These are phyloP conservation scores for Ajuga reptans DNA, from an alignment of 305 asterid species.

Conservation along the genomic window DNA sequence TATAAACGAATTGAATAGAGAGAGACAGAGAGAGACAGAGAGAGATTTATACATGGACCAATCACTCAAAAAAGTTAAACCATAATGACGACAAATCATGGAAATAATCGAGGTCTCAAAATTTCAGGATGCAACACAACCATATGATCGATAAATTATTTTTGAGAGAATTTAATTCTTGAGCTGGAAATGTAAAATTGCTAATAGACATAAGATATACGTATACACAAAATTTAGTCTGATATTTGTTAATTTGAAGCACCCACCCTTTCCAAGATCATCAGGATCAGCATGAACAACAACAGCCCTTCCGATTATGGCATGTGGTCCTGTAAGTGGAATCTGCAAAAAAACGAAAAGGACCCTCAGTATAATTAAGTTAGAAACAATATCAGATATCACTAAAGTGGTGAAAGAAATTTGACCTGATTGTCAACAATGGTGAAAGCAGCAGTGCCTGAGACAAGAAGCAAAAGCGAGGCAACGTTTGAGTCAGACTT, in stretches of 20 bases:
- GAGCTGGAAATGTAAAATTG: background rate
- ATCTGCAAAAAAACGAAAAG: conserved; percentile 34
- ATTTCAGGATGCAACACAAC: background rate
- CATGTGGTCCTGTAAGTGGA: conserved; percentile 69
- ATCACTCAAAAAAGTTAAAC: background rate
- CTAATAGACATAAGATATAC: background rate
- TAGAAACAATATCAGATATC: background rate
- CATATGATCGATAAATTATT: background rate
- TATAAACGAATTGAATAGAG: background rate
- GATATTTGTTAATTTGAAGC: background rate
- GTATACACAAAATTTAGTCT: background rate
- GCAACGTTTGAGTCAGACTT: background rate
- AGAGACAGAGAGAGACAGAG: background rate
- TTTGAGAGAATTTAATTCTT: background rate
- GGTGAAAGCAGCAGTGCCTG: conserved; percentile 63
- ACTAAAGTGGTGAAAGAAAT: background rate
- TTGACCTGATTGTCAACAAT: conserved; percentile 65
- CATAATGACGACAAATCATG: background rate
- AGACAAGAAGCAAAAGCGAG: conserved; percentile 6
- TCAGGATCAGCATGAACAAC: conserved; percentile 95
- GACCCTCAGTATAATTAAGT: background rate
- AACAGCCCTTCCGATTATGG: conserved; percentile 89
- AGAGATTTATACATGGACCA: background rate
- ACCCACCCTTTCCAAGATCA: conserved; percentile 87
- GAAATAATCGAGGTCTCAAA: background rate